Evolutionary conservation across 2,329 filamentous ascomycete genomes (phyloP), one percentile per base, ranked within the genome.

Genomic region (Aspergillus proliferans): DNA sequence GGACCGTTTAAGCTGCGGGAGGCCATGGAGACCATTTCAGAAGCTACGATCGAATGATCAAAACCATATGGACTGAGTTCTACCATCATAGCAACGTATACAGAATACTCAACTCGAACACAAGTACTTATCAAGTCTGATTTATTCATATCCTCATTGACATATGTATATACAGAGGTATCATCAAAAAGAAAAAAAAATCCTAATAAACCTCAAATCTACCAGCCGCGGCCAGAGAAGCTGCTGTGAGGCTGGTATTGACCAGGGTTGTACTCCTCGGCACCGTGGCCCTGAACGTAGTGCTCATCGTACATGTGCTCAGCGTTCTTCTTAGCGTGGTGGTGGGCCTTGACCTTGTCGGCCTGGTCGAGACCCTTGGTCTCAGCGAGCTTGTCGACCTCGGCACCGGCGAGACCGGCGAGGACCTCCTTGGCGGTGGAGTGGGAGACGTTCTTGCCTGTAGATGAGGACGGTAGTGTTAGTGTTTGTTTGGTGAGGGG

Each of bases 361-460:
- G 78, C 58, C 52, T 73, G 75, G 66, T 85, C 78, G 55, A 82
- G 67, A n/a, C 83, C 83, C 76, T 84, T 85, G 58, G 80, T 83
- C 76, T 86, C 87, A 59, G 80, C 77, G 28, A 91, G 78, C 71
- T 84, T 86, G 75, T 92, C 87, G 62, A 88, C 79, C 71, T 90
- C 86, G 53, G 80, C 85, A 43, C 81, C 86, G 24, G 84, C 87
- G 48, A 91, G 75, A 51, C 83, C 86, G 14, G 80, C 85, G 28
- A 92, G 70, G 41, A 86, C 67, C 73, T 91, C 87, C 76, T 92
- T 92, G 65, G 88, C 88, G 62, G 88, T 85, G 39, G 72, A 73
- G 73, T 92, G 87, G 55, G 76, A 79, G 59, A 91, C 83, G 6
- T 78, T 66, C 75, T 89, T 83, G 72, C 85, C 83, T 86, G n/a